Evolutionary conservation across 257 asterid genomes (phyloP), one percentile per base, ranked within the genome.

Genomic region (Dorcoceras hygrometricum): DNA sequence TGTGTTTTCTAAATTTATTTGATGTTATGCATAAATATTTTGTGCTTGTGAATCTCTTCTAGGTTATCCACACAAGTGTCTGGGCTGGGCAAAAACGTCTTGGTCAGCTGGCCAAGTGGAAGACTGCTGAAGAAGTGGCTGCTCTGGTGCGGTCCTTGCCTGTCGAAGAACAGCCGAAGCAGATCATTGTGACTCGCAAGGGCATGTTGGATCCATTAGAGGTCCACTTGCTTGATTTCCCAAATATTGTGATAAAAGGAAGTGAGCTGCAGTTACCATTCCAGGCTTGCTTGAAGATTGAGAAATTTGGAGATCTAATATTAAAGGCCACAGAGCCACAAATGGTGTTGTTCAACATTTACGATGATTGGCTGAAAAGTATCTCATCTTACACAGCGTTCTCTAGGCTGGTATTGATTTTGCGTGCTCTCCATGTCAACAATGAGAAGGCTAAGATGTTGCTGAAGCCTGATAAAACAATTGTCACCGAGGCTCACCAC

Each of bases 11-110:
- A 4, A 46, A 4, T 62, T 3, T 24, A 58, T n/a, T 69, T 46
- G 51, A 62, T 23, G 24, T 71, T 23, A 32, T 29, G 29, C 68
- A 25, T 36, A 10, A 67, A 34, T 59, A 59, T 19, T 65, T 43
- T 18, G 5, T 0, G 10, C 61, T 23, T 57, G 9, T 70, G 14
- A 56, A 10, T 16, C 23, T 51, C 63, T 70, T 66, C 57, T 86
- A 91, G 98, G 99, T 94, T 72, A 94, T 94, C 73, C 99, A 94
- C 80, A 94, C 99, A 31, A 94, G 99, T 63, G 99, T 94, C 24
- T 94, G 99, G 99, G 99, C 99, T 39, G 99, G 99, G 68, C 99
- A 94, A 77, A 94, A 94, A 80, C 95, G 99, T 51, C 92, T 90
- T 54, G 99, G 99, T 58, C 99, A 94, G 76, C 85, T 94, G 76